Conservation (phyloP, 352 stramenopile species). For the Aphanomyces stellatus region DNA sequence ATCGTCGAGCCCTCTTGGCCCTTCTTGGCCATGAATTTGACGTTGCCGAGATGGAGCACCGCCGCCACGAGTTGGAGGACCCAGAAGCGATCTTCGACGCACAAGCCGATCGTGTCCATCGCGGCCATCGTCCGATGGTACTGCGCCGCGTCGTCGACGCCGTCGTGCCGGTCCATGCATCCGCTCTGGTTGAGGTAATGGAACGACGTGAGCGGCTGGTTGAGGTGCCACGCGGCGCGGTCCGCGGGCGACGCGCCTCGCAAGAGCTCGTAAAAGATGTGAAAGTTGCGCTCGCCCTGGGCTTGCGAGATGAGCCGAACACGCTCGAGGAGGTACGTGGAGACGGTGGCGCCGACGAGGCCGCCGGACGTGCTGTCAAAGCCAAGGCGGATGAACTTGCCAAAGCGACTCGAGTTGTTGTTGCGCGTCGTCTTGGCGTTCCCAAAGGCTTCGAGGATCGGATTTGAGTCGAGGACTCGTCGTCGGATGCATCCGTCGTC, state of each 20-base stretch:
- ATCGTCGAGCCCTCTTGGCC: constrained; percentile 29
- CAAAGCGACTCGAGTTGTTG: constrained; percentile 95
- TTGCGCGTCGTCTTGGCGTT: constrained; percentile 93
- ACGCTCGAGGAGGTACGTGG: constrained; percentile 95
- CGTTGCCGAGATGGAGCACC: constrained; percentile 96
- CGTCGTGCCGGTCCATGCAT: constrained; percentile 58
- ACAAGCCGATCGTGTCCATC: constrained; percentile 56
- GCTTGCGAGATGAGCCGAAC: constrained; percentile 89
- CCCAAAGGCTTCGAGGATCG: constrained; percentile 93
- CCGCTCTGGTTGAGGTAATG: constrained; percentile 80
- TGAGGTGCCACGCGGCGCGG: constrained; percentile 36
- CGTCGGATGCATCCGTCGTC: constrained; percentile 22
- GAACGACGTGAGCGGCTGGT: constrained; percentile 40
- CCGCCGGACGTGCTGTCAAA: constrained; percentile 54
- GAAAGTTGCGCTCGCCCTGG: constrained; percentile 95
- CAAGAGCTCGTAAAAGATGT: constrained; percentile 97
- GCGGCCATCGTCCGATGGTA: constrained; percentile 60
- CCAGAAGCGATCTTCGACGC: constrained; percentile 37
- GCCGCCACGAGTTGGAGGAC: constrained; percentile 77
- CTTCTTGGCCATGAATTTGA: constrained; percentile 83
- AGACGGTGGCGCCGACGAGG: constrained; percentile 71
- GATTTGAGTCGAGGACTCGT: constrained; percentile 91
- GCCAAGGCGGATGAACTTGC: constrained; percentile 94
- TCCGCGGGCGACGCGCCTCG: constrained; percentile 56
- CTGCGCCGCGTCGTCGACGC: constrained; percentile 58